These are phyloP conservation scores for Zalaria sp. DNA, from an alignment of 2,329 filamentous ascomycete species.

Conservation along the genomic window DNA sequence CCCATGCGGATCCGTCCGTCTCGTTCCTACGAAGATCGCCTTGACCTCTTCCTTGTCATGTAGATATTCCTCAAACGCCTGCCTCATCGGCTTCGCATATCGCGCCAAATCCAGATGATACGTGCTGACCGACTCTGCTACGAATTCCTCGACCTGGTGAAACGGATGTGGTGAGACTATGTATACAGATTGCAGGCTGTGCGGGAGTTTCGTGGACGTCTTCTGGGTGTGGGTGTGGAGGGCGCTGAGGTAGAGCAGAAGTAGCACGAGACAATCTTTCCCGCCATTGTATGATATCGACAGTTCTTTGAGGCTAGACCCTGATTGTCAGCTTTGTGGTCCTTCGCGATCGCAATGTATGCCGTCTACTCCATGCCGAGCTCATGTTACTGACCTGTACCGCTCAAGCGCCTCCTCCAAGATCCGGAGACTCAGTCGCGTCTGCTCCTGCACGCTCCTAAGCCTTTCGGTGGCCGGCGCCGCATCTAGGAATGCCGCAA, in stretches of 20 bases:
- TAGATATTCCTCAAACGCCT: conserved; percentile 67
- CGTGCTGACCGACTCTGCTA: conserved; percentile 45
- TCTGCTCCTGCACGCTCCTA: conserved; percentile 57
- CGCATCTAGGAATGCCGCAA: conserved; percentile 52
- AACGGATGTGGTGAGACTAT: conserved; percentile 79
- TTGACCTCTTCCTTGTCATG: conserved; percentile 47
- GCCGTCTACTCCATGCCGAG: conserved; percentile 5
- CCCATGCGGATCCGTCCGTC: conserved; percentile 86
- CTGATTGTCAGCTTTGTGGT: conserved; percentile 3
- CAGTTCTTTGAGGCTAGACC: conserved; percentile 54
- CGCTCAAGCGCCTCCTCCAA: conserved; percentile 59
- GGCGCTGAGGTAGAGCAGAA: conserved; percentile 69
- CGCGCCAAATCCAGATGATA: conserved; percentile 68
- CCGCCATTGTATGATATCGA: conserved; percentile 94
- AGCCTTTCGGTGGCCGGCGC: conserved; percentile 43
- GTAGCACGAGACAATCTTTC: conserved; percentile 89
- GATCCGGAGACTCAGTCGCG: conserved; percentile 55
- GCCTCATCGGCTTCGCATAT: conserved; percentile 67
- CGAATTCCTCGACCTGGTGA: conserved; percentile 72
- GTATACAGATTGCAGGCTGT: conserved; percentile 67
- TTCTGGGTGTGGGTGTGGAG: conserved; percentile 25
- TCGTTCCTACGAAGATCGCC: conserved; percentile 76
- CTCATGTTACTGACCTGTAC: conserved; percentile 47
- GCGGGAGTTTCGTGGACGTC: conserved; percentile 6
- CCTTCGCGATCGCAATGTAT: conserved; percentile 1